A percentile compares a stretch with the other conserved stretches of the same genome.
These are phyloP conservation scores for Diaporthe velutina DNA, from an alignment of 2,329 filamentous ascomycete genomes.

Conservation along the genomic window DNA sequence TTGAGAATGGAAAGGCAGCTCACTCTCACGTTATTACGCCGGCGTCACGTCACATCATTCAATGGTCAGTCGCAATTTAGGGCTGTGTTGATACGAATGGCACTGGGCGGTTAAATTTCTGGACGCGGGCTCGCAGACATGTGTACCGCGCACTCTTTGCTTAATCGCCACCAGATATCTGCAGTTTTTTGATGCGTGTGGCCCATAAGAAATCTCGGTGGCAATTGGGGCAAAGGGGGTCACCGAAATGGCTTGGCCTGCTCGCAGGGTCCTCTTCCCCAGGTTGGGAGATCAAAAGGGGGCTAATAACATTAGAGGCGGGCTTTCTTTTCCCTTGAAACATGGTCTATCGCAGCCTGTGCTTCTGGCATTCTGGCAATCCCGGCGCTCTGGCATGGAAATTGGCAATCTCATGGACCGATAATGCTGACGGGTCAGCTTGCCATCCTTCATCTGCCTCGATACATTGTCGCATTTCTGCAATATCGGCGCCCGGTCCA, in stretches of 20 bases:
- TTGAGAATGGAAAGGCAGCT: not conserved
- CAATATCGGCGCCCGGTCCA: constrained; percentile 37
- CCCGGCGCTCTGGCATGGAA: constrained; percentile 15
- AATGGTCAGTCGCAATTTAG: constrained; percentile 10
- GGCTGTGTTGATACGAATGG: constrained; percentile 22
- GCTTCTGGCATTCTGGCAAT: constrained; percentile 18
- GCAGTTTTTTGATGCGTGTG: constrained; percentile 8
- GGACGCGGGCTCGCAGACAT: not conserved
- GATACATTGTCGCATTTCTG: constrained; percentile 1
- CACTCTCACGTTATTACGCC: not conserved
- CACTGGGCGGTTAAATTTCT: not conserved
- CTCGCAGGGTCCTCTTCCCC: constrained; percentile 28
- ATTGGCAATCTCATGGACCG: constrained; percentile 33
- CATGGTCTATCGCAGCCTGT: constrained; percentile 19
- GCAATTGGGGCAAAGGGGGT: constrained; percentile 16
- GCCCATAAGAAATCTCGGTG: constrained; percentile 30
- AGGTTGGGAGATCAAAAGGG: constrained; percentile 11
- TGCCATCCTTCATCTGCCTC: constrained; percentile 20
- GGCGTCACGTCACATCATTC: constrained; percentile 6
- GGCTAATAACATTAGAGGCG: constrained; percentile 31
- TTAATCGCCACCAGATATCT: not conserved
- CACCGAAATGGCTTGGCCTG: constrained; percentile 26
- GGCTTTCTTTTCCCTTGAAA: constrained; percentile 26
- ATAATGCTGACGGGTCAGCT: constrained; percentile 6
- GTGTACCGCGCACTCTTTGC: not conserved